These are phyloP conservation scores for Rubroboletus pulcherrimus DNA, from an alignment of 768 basidiomycete genomes.

Conservation along the genomic window DNA sequence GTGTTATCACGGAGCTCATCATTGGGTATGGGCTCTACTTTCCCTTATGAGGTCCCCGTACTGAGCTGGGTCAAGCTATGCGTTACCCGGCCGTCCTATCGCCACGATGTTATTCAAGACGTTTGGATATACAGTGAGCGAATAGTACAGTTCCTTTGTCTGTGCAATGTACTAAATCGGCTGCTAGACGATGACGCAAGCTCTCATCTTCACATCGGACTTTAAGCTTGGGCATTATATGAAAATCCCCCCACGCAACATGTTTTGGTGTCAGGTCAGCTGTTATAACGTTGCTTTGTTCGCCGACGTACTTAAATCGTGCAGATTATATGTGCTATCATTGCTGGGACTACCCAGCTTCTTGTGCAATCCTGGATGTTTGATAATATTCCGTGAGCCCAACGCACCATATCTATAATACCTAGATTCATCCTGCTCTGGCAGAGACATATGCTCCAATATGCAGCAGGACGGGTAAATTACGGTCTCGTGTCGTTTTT, in stretches of 20 bases:
- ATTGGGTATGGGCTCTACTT: slow-evolving; percentile 43
- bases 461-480: slow-evolving; percentile 39
- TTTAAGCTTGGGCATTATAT: slow-evolving; percentile 76
- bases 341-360: slow-evolving; percentile 72
- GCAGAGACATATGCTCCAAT: slow-evolving; percentile 44
- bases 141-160: not conserved
- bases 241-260: slow-evolving; percentile 60
- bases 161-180: not conserved
- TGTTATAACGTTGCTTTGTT: not conserved
- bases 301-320: not conserved
- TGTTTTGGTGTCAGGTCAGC: slow-evolving; percentile 66
- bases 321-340: slow-evolving; percentile 57
- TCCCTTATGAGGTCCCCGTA: not conserved
- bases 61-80: slow-evolving; percentile 39
- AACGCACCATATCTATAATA: not conserved
- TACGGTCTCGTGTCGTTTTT: not conserved
- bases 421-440: not conserved
- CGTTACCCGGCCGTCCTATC: slow-evolving; percentile 70
- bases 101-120: slow-evolving; percentile 90
- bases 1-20: slow-evolving; percentile 76
- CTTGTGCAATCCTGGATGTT: slow-evolving; percentile 78
- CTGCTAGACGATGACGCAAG: slow-evolving; percentile 35
- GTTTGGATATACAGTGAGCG: slow-evolving; percentile 61
- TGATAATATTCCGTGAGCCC: slow-evolving; percentile 47
- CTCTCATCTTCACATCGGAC: slow-evolving; percentile 66